Conservation (phyloP, 257 asterid genomes). For the Solanum etuberosum region DNA sequence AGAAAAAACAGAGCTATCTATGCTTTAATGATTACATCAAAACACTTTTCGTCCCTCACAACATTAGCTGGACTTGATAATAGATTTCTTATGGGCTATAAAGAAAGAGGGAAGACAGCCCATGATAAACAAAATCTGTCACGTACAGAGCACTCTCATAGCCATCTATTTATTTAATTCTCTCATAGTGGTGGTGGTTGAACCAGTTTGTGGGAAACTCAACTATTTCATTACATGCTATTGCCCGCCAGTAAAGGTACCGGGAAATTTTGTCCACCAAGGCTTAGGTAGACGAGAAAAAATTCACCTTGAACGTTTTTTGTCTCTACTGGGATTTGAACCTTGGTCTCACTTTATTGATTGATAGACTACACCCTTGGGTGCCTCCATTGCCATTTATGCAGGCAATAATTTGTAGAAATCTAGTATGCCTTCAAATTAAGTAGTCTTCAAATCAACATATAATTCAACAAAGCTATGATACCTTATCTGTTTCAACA, state of each 20-base stretch:
- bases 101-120: neutral
- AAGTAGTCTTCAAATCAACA: neutral
- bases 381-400: neutral
- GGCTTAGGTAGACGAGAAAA: neutral
- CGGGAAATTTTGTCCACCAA: neutral
- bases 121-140: neutral
- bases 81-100: neutral
- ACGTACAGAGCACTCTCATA: neutral
- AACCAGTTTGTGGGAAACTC: neutral
- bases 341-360: neutral
- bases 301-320: neutral
- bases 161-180: neutral
- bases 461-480: neutral
- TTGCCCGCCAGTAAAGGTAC: neutral
- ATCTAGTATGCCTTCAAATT: neutral
- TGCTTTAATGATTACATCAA: neutral
- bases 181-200: neutral
- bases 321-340: neutral
- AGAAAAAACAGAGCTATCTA: neutral
- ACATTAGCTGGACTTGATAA: neutral
- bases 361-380: neutral
- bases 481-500: constrained; percentile 73
- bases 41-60: neutral
- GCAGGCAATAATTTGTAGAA: neutral
- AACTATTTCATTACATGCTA: neutral